Conservation (phyloP, 192 early-diverging fungal species). For the Endogone sp. region DNA sequence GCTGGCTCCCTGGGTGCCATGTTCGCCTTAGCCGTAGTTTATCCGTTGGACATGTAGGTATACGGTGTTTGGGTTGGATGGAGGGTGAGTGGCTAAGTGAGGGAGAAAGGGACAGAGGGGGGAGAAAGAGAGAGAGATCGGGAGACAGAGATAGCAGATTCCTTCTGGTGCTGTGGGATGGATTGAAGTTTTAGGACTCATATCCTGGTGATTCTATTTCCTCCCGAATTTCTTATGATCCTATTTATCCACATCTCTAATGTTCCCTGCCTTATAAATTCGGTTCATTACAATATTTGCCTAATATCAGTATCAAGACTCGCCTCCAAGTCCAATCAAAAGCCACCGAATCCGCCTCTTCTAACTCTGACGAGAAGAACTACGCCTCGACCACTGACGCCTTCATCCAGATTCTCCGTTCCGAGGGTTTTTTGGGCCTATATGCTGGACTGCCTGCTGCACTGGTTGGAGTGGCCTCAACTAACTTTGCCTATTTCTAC, state of each 20-base stretch:
- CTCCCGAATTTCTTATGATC: background rate
- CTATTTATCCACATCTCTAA: no score
- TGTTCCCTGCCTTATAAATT: background rate
- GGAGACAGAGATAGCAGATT: no score
- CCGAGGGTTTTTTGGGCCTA: constrained; percentile 82
- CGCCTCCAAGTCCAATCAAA: constrained; percentile 93
- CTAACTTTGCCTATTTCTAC: constrained; percentile 86
- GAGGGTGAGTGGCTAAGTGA: no score
- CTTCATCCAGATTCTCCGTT: constrained; percentile 73
- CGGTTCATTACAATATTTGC: background rate
- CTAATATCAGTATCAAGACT: constrained; percentile 95
- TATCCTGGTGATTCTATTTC: background rate
- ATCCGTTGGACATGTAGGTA: constrained; percentile 94
- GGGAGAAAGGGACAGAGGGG: no score
- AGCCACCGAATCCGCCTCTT: constrained; percentile 22
- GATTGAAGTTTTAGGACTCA: no score
- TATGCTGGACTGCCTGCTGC: constrained; percentile 87
- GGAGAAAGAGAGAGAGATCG: no score
- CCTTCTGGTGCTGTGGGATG: no score
- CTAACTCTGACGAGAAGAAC: constrained; percentile 31
- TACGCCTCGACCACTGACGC: constrained; percentile 73
- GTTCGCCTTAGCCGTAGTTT: constrained; percentile 86
- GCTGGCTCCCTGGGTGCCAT: constrained; percentile 90
- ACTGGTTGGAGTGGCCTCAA: constrained; percentile 70
- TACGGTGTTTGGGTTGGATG: no score